Conservation (phyloP, 345 rosid genomes). For the Citrus mangshanensis region DNA sequence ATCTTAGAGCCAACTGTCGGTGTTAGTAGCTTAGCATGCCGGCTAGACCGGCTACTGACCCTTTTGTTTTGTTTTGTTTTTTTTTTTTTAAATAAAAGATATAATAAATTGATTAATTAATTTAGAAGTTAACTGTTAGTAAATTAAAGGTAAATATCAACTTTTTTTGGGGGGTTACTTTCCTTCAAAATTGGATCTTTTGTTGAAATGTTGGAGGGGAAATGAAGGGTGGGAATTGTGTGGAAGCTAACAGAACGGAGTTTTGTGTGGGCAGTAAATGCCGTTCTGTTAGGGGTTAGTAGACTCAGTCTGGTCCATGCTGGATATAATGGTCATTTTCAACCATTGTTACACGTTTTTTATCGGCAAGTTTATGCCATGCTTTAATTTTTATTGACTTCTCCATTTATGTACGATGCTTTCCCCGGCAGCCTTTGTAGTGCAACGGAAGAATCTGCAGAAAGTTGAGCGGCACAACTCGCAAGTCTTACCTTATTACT, state of each 20-base stretch:
- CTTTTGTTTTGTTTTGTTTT: not conserved
- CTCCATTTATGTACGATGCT: not conserved
- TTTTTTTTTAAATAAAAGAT: no score
- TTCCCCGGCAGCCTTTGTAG: not conserved
- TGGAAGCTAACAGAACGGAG: slow-evolving; percentile 31
- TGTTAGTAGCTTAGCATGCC: slow-evolving; percentile 24
- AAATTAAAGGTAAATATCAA: not conserved
- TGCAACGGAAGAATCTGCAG: no score
- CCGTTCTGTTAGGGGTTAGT: slow-evolving; percentile 42
- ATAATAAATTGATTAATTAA: not conserved
- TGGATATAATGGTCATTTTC: not conserved
- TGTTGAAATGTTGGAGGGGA: slow-evolving; percentile 35
- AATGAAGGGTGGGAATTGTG: slow-evolving; percentile 36
- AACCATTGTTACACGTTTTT: not conserved
- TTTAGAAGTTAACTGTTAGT: not conserved
- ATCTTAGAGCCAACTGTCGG: slow-evolving; percentile 21
- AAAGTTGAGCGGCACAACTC: no score
- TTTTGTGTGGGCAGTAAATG: slow-evolving; percentile 30
- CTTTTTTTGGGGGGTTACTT: slow-evolving; percentile 15
- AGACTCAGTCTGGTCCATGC: slow-evolving; percentile 37
- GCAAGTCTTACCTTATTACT: no score
- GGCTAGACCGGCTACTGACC: slow-evolving; percentile 20
- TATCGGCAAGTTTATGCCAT: not conserved
- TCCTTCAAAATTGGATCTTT: slow-evolving; percentile 44
- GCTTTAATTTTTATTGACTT: not conserved